Percentiles rank a stretch among this genome's conserved stretches.
These are phyloP conservation scores for Russula sp. DNA, from an alignment of 768 basidiomycete species.

Conservation along the genomic window DNA sequence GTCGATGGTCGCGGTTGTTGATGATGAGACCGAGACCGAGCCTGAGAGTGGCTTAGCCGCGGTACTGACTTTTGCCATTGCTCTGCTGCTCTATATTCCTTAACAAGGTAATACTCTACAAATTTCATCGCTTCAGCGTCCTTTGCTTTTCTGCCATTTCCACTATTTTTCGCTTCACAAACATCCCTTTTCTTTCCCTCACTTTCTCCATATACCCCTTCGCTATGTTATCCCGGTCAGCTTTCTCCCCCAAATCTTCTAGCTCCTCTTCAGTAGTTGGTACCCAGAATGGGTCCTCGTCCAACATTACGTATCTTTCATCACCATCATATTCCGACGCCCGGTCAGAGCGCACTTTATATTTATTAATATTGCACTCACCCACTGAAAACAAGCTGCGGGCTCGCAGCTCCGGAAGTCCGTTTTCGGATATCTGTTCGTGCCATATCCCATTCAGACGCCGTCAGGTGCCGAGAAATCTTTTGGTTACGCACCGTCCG, in stretches of 20 bases:
- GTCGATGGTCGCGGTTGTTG: background rate
- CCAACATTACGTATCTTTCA: slow-evolving; percentile 81
- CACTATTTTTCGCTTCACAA: slow-evolving; percentile 91
- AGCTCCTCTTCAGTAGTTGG: slow-evolving; percentile 95
- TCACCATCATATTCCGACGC: slow-evolving; percentile 21
- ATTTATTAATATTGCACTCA: slow-evolving; percentile 33
- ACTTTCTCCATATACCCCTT: slow-evolving; percentile 90
- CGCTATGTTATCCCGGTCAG: slow-evolving; percentile 89
- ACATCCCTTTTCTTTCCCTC: slow-evolving; percentile 89
- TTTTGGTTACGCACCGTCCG: slow-evolving; percentile 66
- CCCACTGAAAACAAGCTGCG: slow-evolving; percentile 96
- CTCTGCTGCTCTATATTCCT: too few species aligned
- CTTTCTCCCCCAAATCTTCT: slow-evolving; percentile 95
- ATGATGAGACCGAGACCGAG: background rate
- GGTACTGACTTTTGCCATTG: too few species aligned
- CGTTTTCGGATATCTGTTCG: slow-evolving; percentile 84
- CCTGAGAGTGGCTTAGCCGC: background rate
- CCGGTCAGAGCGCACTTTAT: slow-evolving; percentile 1
- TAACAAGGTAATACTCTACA: background rate
- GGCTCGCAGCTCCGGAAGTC: slow-evolving; percentile 95
- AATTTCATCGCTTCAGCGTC: slow-evolving; percentile 51
- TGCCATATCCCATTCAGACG: slow-evolving; percentile 2
- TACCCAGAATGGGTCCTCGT: slow-evolving; percentile 96
- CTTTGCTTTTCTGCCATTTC: slow-evolving; percentile 97
- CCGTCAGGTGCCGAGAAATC: background rate